phyloP scores from a whole-genome alignment of 208 protist genomes.

The Crithidia brevicula region DNA sequence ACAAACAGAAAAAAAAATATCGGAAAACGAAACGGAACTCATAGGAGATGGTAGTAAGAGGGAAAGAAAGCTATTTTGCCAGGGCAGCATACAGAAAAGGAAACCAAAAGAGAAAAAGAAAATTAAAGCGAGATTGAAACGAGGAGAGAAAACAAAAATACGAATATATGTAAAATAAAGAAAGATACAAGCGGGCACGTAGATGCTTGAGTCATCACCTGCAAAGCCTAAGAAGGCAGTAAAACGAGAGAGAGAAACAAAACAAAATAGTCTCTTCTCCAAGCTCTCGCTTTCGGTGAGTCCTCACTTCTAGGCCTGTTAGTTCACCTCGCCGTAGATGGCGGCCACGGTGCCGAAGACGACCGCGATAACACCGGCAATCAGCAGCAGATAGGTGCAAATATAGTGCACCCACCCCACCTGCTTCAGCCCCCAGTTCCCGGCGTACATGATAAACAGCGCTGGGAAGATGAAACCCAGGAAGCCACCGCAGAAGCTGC shows the following conservation, averaged over 20 bases:
- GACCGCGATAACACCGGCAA: slow-evolving; percentile 69
- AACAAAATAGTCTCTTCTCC: no score
- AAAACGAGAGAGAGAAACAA: slow-evolving; percentile 4
- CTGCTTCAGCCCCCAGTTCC: slow-evolving; percentile 50
- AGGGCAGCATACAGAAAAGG: neutral
- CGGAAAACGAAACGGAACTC: neutral
- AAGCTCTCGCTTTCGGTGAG: no score
- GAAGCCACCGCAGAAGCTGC: slow-evolving; percentile 75
- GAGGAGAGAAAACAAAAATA: no score
- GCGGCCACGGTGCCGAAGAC: slow-evolving; percentile 70
- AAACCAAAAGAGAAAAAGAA: slow-evolving; percentile 8
- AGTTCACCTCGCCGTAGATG: slow-evolving; percentile 57
- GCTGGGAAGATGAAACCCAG: slow-evolving; percentile 88
- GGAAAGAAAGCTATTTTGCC: slow-evolving; percentile 1
- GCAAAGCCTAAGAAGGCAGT: no score
- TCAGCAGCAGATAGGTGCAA: slow-evolving; percentile 74
- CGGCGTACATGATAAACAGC: slow-evolving; percentile 83
- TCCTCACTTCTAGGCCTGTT: neutral
- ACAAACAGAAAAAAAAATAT: neutral
- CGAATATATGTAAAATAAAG: no score
- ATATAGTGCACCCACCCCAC: slow-evolving; percentile 79
- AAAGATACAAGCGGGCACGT: no score
- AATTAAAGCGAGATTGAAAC: no score
- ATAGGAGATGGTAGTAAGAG: neutral
- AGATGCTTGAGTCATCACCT: no score